Evolutionary conservation across 208 protist species (phyloP), one percentile per base, ranked within the genome.

Genomic region (Acanthamoeba lenticulata): DNA sequence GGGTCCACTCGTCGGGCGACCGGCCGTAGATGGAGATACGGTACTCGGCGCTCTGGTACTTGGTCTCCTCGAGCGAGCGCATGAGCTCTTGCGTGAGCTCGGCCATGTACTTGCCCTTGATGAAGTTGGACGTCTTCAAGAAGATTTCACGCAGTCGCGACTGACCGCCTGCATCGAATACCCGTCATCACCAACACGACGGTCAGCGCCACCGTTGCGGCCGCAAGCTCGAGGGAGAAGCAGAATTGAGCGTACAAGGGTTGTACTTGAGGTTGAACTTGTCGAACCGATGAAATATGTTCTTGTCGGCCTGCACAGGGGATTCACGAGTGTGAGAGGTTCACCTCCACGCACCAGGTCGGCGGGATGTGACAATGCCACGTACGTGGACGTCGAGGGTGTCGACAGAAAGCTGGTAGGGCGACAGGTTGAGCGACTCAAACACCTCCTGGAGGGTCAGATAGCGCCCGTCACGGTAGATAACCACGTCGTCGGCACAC

Each of bases 181-280:
- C 45, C 9, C 45, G 45, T 52, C 45, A 19, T 5, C 45, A 15
- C 15, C 45, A 52, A 52, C 15, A 5, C 9, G 45, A 5, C 15
- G 45, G 45, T 15, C 45, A 52, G 5, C 15, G 81, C 98, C 97
- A 42, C 99, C 97, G 96, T 99, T 99, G 91, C 99, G 97, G 97
- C 99, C 99, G 95, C 99, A 98, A 21, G 98, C 99, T 96, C 99
- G 99, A 47, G 99, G 97, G 95, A 99, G 98, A 57, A 99, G 97
- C 52, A 21, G 29, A 57, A 19, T 9, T 24, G 19, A 24, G 13
- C 49, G 42, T 40, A 88, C 40, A 94, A 9, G 99, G 99, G 96
- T 99, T 99, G 97, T 99, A 99, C 57, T 96, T 97, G 95, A 99
- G 97, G 96, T 99, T 99, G 96, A 99, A 99, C 95, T 99, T 99